Evolutionary conservation across 306 rosid genomes (phyloP), one percentile per base, ranked within the genome.

Genomic region (Vigna reflexopilosa): DNA sequence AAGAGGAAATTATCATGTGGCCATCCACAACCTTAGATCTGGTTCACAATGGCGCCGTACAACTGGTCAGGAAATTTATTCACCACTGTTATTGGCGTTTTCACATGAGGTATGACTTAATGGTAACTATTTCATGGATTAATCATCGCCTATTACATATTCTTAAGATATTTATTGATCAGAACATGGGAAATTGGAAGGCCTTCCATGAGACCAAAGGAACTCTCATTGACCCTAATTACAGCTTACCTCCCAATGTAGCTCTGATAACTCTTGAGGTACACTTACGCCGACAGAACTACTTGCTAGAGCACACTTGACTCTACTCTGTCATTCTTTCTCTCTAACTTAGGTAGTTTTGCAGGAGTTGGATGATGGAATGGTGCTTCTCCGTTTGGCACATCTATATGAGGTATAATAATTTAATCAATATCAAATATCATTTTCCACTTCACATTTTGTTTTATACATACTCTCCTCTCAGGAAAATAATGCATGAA

Each of bases 251-350:
- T 61, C 67, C 20, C 9, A 61, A 61, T 30, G 67, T 61, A 30
- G 67, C 44, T 61, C 44, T 61, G 6, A 61, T 61, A 61, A 61
- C 67, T 30, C 67, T 61, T 16, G 67, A 61, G 67, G 67, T 61
- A 61, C 10, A 59, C 40, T 26, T 61, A 61, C 10, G 13, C 40
- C 14, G 5, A 16, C 32, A 8, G n/a, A 16, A 58, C 40, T 5
- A 24, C 64, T 59, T 59, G 1, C 17, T 26, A 4, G 14, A 61
- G 12, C 42, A 32, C 47, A 62, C 67, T 57, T 57, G 7, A 24
- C 7, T 26, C 64, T 15, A 13, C 7, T 12, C 64, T 15, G 15
- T 61, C 67, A 14, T 28, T 59, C 20, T 54, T 54, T 61, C 20
- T 61, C 6, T 15, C 68, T 62, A 34, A 28, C 11, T 9, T 9